phyloP scores from a whole-genome alignment of 257 asterid species.

The Leonotis leonurus region DNA sequence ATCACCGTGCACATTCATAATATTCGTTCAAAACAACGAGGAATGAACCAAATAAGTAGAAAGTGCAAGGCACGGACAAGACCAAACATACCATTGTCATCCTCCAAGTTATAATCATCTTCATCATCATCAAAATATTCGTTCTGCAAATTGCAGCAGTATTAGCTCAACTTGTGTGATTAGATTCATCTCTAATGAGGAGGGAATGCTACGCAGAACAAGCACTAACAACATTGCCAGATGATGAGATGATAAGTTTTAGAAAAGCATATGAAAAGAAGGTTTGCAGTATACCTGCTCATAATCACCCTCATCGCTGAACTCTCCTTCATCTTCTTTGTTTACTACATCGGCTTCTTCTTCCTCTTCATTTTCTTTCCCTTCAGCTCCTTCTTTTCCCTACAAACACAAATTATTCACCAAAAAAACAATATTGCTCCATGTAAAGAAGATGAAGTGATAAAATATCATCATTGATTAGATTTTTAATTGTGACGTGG shows the following conservation, averaged over 20 bases:
- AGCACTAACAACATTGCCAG: background rate
- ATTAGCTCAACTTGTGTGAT: background rate
- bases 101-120: conserved; percentile 57
- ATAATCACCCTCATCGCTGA: conserved; percentile 60
- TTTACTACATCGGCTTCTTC: conserved; percentile 34
- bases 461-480: background rate
- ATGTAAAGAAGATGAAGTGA: background rate
- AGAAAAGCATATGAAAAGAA: background rate
- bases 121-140: conserved; percentile 69
- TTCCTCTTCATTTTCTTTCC: conserved; percentile 47
- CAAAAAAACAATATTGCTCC: conserved; percentile 3
- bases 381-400: conserved; percentile 37
- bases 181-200: background rate
- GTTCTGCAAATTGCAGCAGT: conserved; percentile 26
- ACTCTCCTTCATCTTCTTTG: conserved; percentile 53
- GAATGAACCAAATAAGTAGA: background rate
- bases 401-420: too few relatives aligned
- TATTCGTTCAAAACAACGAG: background rate
- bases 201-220: background rate
- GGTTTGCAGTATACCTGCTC: conserved; percentile 33
- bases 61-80: background rate
- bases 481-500: background rate
- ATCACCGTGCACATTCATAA: too few relatives aligned
- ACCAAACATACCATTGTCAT: conserved; percentile 36
- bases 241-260: background rate